These are phyloP conservation scores for Helichrysum umbraculigerum DNA, from an alignment of 129 eudicot species.

Conservation along the genomic window DNA sequence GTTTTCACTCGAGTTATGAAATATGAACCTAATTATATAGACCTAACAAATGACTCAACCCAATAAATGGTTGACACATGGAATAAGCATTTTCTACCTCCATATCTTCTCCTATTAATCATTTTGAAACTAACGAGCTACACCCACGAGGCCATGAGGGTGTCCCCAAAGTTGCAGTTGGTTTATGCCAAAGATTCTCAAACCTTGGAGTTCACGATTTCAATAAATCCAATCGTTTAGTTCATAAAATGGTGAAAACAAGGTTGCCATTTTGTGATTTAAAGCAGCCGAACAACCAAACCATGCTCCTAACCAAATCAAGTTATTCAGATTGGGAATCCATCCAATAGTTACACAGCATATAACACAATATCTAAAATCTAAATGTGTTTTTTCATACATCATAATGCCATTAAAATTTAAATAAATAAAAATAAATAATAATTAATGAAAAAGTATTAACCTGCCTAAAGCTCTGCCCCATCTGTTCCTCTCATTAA, in stretches of 20 bases:
- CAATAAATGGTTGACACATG: too few relatives aligned
- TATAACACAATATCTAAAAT: not conserved
- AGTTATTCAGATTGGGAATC: not conserved
- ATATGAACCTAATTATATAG: too few relatives aligned
- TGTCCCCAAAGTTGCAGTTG: too few relatives aligned
- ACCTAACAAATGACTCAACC: too few relatives aligned
- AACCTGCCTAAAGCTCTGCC: constrained; percentile 81
- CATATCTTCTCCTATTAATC: too few relatives aligned
- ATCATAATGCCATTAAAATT: not conserved
- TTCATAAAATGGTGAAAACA: not conserved
- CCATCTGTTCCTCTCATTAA: constrained; percentile 63
- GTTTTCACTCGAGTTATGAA: too few relatives aligned
- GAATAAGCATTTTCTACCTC: too few relatives aligned
- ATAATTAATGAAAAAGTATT: not conserved
- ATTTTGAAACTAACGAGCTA: too few relatives aligned
- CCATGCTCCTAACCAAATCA: not conserved
- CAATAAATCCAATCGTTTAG: not conserved
- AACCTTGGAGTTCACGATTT: too few relatives aligned
- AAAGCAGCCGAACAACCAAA: not conserved
- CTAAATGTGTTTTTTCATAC: too few relatives aligned
- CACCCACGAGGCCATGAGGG: too few relatives aligned
- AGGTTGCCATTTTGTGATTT: not conserved
- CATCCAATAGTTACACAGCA: not conserved
- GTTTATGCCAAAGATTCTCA: too few relatives aligned
- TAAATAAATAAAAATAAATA: not conserved